A percentile compares a stretch with the other conserved stretches of the same genome.
Conservation (phyloP, 306 rosid genomes). For the Pterocarpus macrocarpus region DNA sequence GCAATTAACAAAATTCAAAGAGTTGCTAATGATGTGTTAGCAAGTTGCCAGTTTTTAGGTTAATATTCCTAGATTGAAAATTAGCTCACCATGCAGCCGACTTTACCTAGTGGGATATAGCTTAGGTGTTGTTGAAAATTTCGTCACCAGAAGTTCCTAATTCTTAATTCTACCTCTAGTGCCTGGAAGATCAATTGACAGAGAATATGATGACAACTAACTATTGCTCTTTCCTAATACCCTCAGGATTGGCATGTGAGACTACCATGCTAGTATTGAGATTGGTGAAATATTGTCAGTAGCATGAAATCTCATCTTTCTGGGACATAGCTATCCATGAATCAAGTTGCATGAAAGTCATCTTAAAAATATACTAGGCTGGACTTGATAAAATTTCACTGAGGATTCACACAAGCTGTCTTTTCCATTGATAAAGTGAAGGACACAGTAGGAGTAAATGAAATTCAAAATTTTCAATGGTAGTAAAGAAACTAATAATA, state of each 20-base stretch:
- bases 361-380: neutral
- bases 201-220: conserved; percentile 8
- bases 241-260: too few species aligned
- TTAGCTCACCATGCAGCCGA: too few species aligned
- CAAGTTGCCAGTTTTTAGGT: neutral
- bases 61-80: neutral
- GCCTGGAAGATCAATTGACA: conserved; percentile 1
- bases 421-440: too few species aligned
- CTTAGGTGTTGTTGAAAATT: neutral
- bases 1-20: neutral
- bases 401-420: neutral
- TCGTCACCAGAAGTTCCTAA: conserved; percentile 9
- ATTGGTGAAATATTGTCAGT: neutral
- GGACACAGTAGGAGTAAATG: conserved; percentile 1
- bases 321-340: neutral
- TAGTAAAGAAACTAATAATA: neutral
- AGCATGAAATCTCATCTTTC: neutral
- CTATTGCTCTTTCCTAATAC: neutral
- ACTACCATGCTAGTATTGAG: too few species aligned
- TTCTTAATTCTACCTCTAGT: neutral
- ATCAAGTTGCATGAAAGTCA: neutral
- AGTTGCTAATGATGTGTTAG: neutral
- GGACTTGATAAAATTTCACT: neutral
- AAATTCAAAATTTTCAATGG: neutral
- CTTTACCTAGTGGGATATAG: too few species aligned